phyloP scores from a whole-genome alignment of 2,329 filamentous ascomycete genomes.

The Aureobasidium musti region DNA sequence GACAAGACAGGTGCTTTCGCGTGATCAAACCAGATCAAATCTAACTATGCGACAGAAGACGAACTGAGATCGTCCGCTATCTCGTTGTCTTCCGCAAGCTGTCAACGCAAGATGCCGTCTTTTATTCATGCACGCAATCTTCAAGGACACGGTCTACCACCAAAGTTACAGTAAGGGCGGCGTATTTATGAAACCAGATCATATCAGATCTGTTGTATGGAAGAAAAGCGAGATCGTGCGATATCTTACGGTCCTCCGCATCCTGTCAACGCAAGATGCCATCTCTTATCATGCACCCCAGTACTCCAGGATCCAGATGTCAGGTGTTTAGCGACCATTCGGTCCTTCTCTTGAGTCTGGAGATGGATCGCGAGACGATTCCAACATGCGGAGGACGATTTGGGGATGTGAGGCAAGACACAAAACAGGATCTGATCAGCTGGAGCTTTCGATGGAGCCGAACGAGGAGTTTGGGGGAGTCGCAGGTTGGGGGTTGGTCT shows the following conservation, averaged over 20 bases:
- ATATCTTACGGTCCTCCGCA: neutral
- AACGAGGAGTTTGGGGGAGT: slow-evolving; percentile 15
- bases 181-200: too few species aligned
- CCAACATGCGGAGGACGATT: neutral
- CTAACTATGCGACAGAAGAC: too few species aligned
- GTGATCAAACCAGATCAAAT: too few species aligned
- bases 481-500: slow-evolving; percentile 3
- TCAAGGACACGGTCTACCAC: too few species aligned
- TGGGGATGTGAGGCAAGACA: neutral
- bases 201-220: too few species aligned
- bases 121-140: too few species aligned
- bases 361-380: neutral
- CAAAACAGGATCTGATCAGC: slow-evolving; percentile 1
- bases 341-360: slow-evolving; percentile 2
- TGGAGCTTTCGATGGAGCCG: slow-evolving; percentile 8
- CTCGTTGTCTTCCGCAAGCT: too few species aligned
- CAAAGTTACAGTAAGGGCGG: too few species aligned
- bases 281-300: neutral
- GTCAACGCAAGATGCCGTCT: too few species aligned
- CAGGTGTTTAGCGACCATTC: neutral
- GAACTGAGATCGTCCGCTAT: too few species aligned
- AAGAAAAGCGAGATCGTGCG: neutral
- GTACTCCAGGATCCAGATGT: slow-evolving; percentile 4
- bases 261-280: neutral
- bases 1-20: too few species aligned